Conservation (phyloP, 257 asterid species). For the Solanum lycopersicoides region DNA sequence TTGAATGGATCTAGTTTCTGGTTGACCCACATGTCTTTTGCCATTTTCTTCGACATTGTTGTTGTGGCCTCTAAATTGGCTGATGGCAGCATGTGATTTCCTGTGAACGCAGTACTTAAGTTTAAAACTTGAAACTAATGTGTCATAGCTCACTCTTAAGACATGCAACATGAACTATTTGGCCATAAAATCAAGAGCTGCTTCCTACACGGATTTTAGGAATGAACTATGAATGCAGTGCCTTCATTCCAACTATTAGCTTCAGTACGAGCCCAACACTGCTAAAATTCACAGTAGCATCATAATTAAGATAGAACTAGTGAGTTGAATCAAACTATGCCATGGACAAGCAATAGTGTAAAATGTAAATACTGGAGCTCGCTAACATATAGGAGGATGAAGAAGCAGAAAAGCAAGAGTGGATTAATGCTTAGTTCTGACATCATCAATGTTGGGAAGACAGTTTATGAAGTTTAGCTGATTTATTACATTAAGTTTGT, state of each 20-base stretch:
- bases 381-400: background rate
- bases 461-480: background rate
- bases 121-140: background rate
- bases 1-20: conserved; percentile 39
- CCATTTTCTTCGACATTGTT: conserved; percentile 22
- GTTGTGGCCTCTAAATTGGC: conserved; percentile 61
- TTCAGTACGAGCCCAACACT: background rate
- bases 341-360: background rate
- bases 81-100: conserved; percentile 75
- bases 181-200: background rate
- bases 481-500: background rate
- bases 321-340: background rate
- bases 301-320: background rate
- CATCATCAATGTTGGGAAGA: background rate
- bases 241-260: background rate
- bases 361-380: background rate
- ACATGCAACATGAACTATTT: background rate
- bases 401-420: background rate
- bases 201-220: background rate
- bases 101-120: conserved; percentile 24
- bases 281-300: background rate
- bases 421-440: background rate
- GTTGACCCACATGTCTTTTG: conserved; percentile 15
- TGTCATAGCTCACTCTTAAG: background rate
- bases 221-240: background rate